phyloP scores from a whole-genome alignment of 2,329 filamentous ascomycete species.

The Colletotrichum lentis region DNA sequence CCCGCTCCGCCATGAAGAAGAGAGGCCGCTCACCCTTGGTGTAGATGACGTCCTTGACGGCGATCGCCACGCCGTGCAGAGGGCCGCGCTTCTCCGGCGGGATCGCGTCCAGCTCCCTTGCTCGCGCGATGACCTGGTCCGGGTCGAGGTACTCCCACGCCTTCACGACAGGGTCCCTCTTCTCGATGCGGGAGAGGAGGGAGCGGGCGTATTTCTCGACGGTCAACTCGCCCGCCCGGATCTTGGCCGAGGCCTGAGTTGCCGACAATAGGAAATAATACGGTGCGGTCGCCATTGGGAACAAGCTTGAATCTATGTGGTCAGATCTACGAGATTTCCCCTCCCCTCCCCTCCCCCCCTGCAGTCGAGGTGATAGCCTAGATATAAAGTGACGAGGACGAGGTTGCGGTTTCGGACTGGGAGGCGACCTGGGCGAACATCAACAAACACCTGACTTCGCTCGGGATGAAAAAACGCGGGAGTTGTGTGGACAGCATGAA shows the following conservation, averaged over 20 bases:
- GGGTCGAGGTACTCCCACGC: constrained; percentile 61
- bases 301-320: background rate
- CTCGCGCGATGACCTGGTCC: constrained; percentile 58
- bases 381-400: background rate
- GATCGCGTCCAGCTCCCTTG: constrained; percentile 59
- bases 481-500: background rate
- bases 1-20: no score
- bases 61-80: constrained; percentile 66
- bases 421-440: background rate
- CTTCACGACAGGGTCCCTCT: constrained; percentile 55
- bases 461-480: background rate
- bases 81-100: constrained; percentile 59
- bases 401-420: background rate
- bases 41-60: constrained; percentile 67
- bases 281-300: constrained; percentile 22
- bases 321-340: background rate
- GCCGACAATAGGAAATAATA: constrained; percentile 52
- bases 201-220: constrained; percentile 59
- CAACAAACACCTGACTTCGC: no score
- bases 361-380: background rate
- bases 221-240: constrained; percentile 53
- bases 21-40: constrained; percentile 54
- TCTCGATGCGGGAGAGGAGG: constrained; percentile 55
- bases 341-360: no score
- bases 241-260: constrained; percentile 49